phyloP scores from a whole-genome alignment of 2,329 filamentous ascomycete genomes.

The Cyclaneusma minus region DNA sequence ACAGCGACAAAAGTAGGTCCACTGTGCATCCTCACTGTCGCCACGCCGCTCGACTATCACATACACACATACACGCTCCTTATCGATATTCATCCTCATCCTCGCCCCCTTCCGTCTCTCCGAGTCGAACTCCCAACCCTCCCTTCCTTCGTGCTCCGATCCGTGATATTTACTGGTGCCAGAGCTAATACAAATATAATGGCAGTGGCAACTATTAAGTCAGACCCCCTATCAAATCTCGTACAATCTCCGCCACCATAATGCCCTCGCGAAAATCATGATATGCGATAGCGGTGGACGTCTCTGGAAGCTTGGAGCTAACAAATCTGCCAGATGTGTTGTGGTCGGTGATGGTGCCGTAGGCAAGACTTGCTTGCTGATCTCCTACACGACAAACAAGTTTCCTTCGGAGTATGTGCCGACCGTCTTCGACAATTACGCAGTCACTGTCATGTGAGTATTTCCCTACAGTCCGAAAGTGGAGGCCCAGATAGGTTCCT shows the following conservation, averaged over 20 bases:
- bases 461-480: neutral
- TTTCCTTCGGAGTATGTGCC: slow-evolving; percentile 99
- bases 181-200: slow-evolving; percentile 24
- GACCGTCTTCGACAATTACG: slow-evolving; percentile 99
- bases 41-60: too few species aligned
- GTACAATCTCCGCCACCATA: neutral
- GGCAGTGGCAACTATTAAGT: slow-evolving; percentile 52
- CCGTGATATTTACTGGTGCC: too few species aligned
- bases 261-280: slow-evolving; percentile 1
- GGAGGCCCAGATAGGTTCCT: too few species aligned
- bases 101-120: too few species aligned
- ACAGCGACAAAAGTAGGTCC: too few species aligned
- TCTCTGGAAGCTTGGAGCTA: neutral
- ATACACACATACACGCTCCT: too few species aligned
- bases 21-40: too few species aligned
- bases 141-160: too few species aligned
- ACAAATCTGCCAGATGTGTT: slow-evolving; percentile 56
- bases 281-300: neutral
- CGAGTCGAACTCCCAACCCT: too few species aligned
- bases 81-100: too few species aligned
- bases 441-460: slow-evolving; percentile 96
- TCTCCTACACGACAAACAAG: slow-evolving; percentile 99
- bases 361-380: slow-evolving; percentile 96
- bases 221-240: slow-evolving; percentile 4
- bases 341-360: slow-evolving; percentile 99